A percentile compares a stretch with the other conserved stretches of the same genome.
Conservation (phyloP, 176 grass and related monocot species). For the Carex parvula region DNA sequence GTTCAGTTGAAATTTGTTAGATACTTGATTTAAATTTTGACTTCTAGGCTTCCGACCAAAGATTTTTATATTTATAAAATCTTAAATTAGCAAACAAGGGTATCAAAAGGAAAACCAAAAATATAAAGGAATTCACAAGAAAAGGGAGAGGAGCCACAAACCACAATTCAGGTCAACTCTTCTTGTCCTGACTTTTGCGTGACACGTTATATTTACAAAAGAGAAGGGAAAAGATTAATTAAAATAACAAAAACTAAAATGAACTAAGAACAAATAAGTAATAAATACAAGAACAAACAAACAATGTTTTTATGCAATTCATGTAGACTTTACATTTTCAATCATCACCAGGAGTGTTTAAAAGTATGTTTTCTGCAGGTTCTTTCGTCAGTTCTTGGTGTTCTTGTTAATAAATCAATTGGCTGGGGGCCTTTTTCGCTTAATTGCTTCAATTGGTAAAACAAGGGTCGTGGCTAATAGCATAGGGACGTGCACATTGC, state of each 20-base stretch:
- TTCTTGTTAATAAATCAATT: slow-evolving; percentile 64
- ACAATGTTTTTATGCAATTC: background rate
- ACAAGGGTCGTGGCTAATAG: slow-evolving; percentile 80
- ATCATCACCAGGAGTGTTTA: too few relatives aligned
- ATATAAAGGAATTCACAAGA: background rate
- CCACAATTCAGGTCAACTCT: background rate
- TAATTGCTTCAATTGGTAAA: slow-evolving; percentile 65
- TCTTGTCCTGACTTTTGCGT: background rate
- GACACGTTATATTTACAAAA: background rate
- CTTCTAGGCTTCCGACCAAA: background rate
- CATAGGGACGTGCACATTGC: slow-evolving; percentile 53
- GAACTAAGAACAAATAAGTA: background rate
- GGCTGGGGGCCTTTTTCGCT: slow-evolving; percentile 72
- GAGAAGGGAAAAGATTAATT: background rate
- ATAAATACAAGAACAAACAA: background rate
- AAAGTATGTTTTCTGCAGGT: slow-evolving; percentile 44
- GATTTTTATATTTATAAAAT: background rate
- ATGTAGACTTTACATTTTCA: background rate
- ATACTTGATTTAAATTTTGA: background rate
- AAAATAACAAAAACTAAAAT: background rate
- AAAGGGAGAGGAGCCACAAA: background rate
- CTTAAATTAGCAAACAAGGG: background rate
- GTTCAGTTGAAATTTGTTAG: background rate
- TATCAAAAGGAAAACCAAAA: background rate
- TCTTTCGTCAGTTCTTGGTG: slow-evolving; percentile 72